Evolutionary conservation across 2,329 filamentous ascomycete genomes (phyloP).

Genomic region (Colletotrichum lindemuthianum): DNA sequence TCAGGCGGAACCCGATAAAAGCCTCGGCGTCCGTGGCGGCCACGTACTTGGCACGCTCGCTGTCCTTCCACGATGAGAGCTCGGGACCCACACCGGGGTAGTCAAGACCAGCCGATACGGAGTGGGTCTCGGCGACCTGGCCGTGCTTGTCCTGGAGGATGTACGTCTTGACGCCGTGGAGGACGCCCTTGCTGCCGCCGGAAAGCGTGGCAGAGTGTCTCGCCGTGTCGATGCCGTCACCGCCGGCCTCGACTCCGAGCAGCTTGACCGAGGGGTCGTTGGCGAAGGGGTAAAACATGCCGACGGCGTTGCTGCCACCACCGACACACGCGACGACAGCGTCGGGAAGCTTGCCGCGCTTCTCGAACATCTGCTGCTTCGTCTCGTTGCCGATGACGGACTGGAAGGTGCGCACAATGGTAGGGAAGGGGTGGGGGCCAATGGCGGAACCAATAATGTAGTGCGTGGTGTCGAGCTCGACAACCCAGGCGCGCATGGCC

Average conservation of each 20-base stretch:
- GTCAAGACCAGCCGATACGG: constrained; percentile 93
- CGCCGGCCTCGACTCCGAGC: constrained; percentile 93
- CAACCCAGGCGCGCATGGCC: constrained; percentile 92
- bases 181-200: constrained; percentile 87
- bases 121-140: constrained; percentile 95
- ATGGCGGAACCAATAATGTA: constrained; percentile 99
- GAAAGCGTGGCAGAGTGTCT: constrained; percentile 90
- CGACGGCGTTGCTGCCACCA: constrained; percentile 92
- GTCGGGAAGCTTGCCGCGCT: constrained; percentile 89
- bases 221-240: constrained; percentile 87
- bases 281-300: constrained; percentile 98
- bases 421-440: constrained; percentile 96
- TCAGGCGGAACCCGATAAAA: constrained; percentile 84
- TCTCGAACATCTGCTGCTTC: constrained; percentile 87
- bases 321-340: constrained; percentile 97
- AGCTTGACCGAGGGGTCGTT: constrained; percentile 87
- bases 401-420: constrained; percentile 97
- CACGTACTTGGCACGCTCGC: constrained; percentile 84
- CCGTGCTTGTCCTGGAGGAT: constrained; percentile 92
- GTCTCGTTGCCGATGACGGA: constrained; percentile 96
- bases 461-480: constrained; percentile 91
- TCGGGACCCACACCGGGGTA: constrained; percentile 98
- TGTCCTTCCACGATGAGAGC: constrained; percentile 93
- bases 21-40: constrained; percentile 93
- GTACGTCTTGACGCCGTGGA: constrained; percentile 96